Conservation (phyloP, 108 stramenopile genomes). For the Bacterosira constricta region DNA sequence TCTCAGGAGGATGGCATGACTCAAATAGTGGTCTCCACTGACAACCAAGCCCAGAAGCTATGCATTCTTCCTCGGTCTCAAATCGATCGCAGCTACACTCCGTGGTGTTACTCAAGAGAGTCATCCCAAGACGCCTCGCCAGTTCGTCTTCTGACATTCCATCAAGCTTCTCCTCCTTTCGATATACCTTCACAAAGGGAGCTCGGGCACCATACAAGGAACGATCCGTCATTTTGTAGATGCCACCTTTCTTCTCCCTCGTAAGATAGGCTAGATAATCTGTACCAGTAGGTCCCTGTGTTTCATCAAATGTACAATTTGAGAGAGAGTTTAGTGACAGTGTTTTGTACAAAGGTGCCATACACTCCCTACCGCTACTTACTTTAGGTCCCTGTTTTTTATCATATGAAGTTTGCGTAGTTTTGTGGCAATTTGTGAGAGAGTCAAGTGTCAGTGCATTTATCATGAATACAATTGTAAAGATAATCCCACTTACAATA, state of each 20-base stretch:
- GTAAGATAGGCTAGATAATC: slow-evolving; percentile 38
- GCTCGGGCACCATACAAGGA: slow-evolving; percentile 21
- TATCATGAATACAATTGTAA: no score
- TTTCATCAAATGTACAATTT: no score
- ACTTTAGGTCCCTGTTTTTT: no score
- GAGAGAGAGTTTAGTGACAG: no score
- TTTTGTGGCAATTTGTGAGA: no score
- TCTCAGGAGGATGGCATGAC: slow-evolving; percentile 51
- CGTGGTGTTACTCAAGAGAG: slow-evolving; percentile 23
- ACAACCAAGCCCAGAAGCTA: slow-evolving; percentile 36
- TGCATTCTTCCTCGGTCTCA: slow-evolving; percentile 38
- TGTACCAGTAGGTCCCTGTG: slow-evolving; percentile 37
- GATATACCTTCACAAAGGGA: slow-evolving; percentile 46
- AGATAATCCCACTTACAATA: no score
- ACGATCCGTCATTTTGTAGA: slow-evolving; percentile 43
- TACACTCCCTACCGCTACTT: no score
- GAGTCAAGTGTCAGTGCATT: no score
- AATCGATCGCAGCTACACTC: slow-evolving; percentile 45
- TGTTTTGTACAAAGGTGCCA: no score
- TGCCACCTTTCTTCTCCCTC: slow-evolving; percentile 17
- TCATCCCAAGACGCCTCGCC: slow-evolving; percentile 32
- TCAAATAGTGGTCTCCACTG: slow-evolving; percentile 47
- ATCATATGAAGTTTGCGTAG: no score
- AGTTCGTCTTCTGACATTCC: slow-evolving; percentile 50
- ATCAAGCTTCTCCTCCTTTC: slow-evolving; percentile 51